Percentiles rank a stretch among this genome's conserved stretches.
These are phyloP conservation scores for Saccharum hybrid DNA, from an alignment of 202 grass and related monocot genomes.

Conservation along the genomic window DNA sequence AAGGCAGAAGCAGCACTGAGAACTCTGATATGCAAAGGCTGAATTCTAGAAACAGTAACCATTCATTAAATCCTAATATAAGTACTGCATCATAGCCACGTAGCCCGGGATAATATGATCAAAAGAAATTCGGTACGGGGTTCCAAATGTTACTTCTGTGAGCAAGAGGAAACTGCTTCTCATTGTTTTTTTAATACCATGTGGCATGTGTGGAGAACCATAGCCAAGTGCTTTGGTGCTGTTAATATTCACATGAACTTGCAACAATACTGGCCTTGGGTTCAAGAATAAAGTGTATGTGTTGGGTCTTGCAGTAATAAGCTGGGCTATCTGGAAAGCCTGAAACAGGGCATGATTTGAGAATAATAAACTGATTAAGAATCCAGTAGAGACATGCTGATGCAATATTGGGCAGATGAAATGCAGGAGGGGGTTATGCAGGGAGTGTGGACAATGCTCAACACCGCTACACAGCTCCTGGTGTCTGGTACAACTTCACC, in stretches of 20 bases:
- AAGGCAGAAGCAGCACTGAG: not conserved
- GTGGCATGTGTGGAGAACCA: not conserved
- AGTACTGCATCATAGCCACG: not conserved
- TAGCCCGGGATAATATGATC: not conserved
- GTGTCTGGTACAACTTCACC: not conserved
- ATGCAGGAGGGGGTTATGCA: not conserved
- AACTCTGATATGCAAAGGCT: not conserved
- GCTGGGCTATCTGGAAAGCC: not conserved
- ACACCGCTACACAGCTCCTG: not conserved
- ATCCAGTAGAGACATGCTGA: not conserved
- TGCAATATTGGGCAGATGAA: not conserved
- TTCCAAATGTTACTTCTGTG: not conserved
- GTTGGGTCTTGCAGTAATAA: not conserved
- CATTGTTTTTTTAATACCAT: not conserved
- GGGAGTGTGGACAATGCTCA: not conserved
- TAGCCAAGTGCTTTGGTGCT: not conserved
- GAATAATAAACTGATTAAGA: not conserved
- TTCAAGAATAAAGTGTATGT: not conserved
- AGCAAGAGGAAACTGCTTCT: not conserved
- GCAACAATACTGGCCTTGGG: not conserved
- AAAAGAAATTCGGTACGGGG: not conserved
- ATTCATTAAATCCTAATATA: slow-evolving; percentile 3
- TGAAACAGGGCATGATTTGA: not conserved
- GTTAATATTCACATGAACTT: not conserved
- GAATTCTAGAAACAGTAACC: not conserved